Evolutionary conservation across 2,329 filamentous ascomycete genomes (phyloP).

Genomic region (Cladobotryum mycophilum): DNA sequence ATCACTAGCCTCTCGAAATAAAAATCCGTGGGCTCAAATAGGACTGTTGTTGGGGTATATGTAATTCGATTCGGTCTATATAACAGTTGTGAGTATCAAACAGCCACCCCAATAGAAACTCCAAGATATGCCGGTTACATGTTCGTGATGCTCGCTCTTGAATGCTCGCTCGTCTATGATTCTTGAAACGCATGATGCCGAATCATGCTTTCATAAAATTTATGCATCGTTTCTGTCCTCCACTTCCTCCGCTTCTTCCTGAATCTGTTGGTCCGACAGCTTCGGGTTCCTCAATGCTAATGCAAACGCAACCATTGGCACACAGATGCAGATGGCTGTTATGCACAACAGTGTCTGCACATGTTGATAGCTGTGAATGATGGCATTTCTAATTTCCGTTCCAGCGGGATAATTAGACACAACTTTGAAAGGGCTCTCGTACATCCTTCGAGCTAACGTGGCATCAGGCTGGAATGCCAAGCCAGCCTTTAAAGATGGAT

Average conservation of each 20-base stretch:
- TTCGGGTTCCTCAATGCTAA: slow-evolving; percentile 37
- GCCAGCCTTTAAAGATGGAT: slow-evolving; percentile 24
- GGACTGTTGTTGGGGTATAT: too few relatives aligned
- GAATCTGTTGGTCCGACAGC: slow-evolving; percentile 31
- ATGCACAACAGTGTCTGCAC: slow-evolving; percentile 40
- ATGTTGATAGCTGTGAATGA: slow-evolving; percentile 39
- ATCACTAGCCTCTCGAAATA: too few relatives aligned
- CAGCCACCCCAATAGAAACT: too few relatives aligned
- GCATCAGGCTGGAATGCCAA: slow-evolving; percentile 29
- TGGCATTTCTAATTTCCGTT: slow-evolving; percentile 36
- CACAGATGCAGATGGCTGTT: slow-evolving; percentile 39
- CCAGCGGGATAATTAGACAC: slow-evolving; percentile 33
- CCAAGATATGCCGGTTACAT: too few relatives aligned
- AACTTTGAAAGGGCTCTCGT: slow-evolving; percentile 31
- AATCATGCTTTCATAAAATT: too few relatives aligned
- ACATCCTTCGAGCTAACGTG: slow-evolving; percentile 30
- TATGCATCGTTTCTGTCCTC: background rate
- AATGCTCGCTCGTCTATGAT: too few relatives aligned
- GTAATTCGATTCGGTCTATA: too few relatives aligned
- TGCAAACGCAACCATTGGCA: slow-evolving; percentile 42
- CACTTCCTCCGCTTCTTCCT: slow-evolving; percentile 14
- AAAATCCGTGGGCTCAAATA: too few relatives aligned
- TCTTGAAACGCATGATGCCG: too few relatives aligned
- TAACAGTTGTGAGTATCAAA: too few relatives aligned
- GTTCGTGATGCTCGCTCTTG: too few relatives aligned